phyloP scores from a whole-genome alignment of 192 early-diverging fungal genomes.

The Chytriomyces confervae region DNA sequence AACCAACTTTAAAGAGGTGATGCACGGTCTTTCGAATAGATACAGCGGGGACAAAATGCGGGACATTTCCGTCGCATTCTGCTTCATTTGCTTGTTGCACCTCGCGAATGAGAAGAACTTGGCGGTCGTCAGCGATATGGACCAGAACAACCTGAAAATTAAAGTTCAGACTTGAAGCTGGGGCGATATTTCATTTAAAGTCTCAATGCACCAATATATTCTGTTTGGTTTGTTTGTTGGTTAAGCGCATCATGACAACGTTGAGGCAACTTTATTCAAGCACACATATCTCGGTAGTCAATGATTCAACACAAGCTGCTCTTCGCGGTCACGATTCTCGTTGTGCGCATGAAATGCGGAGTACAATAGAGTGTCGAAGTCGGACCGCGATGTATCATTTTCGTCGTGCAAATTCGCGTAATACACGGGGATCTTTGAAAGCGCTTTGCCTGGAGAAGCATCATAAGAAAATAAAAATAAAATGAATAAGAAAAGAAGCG shows the following conservation, averaged over 20 bases:
- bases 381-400: slow-evolving; percentile 41
- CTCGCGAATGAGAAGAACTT: slow-evolving; percentile 93
- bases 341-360: slow-evolving; percentile 29
- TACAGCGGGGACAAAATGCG: slow-evolving; percentile 80
- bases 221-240: too few relatives aligned
- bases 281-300: background rate
- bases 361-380: slow-evolving; percentile 49
- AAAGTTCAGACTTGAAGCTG: background rate
- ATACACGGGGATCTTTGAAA: slow-evolving; percentile 40
- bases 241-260: background rate
- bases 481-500: background rate
- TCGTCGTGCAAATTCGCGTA: slow-evolving; percentile 43
- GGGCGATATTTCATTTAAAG: too few relatives aligned
- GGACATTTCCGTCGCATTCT: slow-evolving; percentile 96
- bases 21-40: slow-evolving; percentile 71
- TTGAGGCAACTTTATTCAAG: too few relatives aligned
- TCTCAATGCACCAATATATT: too few relatives aligned
- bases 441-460: slow-evolving; percentile 32
- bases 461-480: background rate
- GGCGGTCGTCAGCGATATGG: slow-evolving; percentile 59
- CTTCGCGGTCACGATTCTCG: slow-evolving; percentile 47
- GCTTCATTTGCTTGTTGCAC: slow-evolving; percentile 97
- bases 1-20: slow-evolving; percentile 71
- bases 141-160: slow-evolving; percentile 45
- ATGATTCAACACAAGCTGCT: slow-evolving; percentile 42